A percentile compares a stretch with the other conserved stretches of the same genome.
Evolutionary conservation across 306 rosid species (phyloP).

Genomic region (Corylus avellana): DNA sequence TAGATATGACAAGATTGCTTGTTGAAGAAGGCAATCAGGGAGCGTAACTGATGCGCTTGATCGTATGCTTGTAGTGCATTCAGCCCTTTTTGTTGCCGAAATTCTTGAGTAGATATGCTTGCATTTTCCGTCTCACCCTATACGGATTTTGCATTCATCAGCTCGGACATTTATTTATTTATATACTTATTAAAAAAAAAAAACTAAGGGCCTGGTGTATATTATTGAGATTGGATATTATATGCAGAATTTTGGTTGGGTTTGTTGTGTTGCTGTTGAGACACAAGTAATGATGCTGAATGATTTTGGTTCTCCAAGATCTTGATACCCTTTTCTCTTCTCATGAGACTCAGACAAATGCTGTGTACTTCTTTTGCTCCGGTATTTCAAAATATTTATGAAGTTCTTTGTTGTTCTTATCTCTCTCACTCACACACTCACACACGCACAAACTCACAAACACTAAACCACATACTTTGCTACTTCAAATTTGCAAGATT

Average conservation of each 20-base stretch:
- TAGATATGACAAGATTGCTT: too few species aligned
- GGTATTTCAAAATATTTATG: too few species aligned
- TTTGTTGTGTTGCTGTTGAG: background rate
- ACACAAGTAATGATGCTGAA: background rate
- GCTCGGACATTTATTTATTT: background rate
- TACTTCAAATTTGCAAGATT: background rate
- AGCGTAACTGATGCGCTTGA: slow-evolving; percentile 45
- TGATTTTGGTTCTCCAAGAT: background rate
- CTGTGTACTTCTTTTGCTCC: background rate
- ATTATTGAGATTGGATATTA: background rate
- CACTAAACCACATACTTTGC: background rate
- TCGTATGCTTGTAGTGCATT: slow-evolving; percentile 27
- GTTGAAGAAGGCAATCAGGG: slow-evolving; percentile 34
- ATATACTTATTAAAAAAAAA: too few species aligned
- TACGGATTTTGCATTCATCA: slow-evolving; percentile 53
- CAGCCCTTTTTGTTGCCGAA: slow-evolving; percentile 48
- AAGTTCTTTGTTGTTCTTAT: too few species aligned
- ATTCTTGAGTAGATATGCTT: slow-evolving; percentile 51
- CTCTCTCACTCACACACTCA: too few species aligned
- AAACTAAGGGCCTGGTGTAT: background rate
- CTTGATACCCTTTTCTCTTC: background rate
- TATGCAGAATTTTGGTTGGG: background rate
- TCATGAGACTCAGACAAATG: background rate
- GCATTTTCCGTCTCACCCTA: slow-evolving; percentile 31
- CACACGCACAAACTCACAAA: too few species aligned